Percentiles rank a stretch among this genome's conserved stretches.
Conservation (phyloP, 108 stramenopile genomes). For the Nitzschia sp. region DNA sequence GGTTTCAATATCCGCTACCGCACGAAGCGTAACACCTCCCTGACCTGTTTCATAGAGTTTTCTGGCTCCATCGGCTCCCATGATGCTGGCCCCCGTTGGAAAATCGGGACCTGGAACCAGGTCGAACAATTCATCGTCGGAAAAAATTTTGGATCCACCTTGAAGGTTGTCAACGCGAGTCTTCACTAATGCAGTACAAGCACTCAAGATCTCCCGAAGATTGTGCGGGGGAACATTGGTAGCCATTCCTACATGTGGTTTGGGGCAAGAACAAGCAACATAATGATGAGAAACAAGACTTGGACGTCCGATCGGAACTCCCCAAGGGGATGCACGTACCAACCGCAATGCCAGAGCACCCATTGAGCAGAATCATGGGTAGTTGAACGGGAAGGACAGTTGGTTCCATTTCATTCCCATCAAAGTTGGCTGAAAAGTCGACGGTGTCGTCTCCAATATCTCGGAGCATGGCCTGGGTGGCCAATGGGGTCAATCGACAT, state of each 20-base stretch:
- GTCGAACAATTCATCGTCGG: constrained; percentile 71
- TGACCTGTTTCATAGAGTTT: constrained; percentile 87
- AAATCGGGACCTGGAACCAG: constrained; percentile 94
- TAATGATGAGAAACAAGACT: neutral
- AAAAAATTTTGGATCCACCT: constrained; percentile 31
- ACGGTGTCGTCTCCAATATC: constrained; percentile 84
- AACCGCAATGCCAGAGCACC: constrained; percentile 67
- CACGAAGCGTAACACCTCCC: constrained; percentile 85
- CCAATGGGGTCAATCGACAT: constrained; percentile 76
- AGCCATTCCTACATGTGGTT: constrained; percentile 87
- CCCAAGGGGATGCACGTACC: constrained; percentile 6
- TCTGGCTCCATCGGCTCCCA: constrained; percentile 75
- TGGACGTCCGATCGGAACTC: neutral
- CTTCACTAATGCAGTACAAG: constrained; percentile 65
- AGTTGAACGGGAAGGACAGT: constrained; percentile 87
- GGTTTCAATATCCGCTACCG: constrained; percentile 84
- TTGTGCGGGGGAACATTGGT: constrained; percentile 98
- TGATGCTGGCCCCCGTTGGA: constrained; percentile 90
- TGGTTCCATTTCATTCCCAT: constrained; percentile 93
- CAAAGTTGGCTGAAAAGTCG: constrained; percentile 89
- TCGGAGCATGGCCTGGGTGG: constrained; percentile 76
- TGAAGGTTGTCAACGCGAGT: constrained; percentile 43
- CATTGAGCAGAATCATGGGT: constrained; percentile 91
- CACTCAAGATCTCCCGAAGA: constrained; percentile 85
- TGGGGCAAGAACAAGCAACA: neutral